phyloP scores from a whole-genome alignment of 495 filamentous ascomycete species.

The Thermothielavioides terrestris region DNA sequence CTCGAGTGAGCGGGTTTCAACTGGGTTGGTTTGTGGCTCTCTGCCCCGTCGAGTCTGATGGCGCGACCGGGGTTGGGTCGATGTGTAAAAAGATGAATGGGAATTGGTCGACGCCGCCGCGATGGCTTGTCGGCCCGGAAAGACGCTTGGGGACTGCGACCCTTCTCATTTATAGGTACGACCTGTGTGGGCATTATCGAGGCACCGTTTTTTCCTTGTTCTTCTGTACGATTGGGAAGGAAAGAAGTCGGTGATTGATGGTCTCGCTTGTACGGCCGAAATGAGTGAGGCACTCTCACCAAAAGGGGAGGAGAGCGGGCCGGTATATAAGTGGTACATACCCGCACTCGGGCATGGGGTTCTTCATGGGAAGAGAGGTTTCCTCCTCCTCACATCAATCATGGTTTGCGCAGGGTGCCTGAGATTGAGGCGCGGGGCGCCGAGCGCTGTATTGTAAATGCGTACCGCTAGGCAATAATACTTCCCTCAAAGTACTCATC shows the following conservation, averaged over 20 bases:
- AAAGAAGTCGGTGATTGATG: neutral
- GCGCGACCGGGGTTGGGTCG: neutral
- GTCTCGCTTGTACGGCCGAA: neutral
- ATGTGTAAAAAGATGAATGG: neutral
- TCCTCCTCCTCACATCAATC: neutral
- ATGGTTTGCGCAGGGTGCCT: conserved; percentile 3
- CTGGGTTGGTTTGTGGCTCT: neutral
- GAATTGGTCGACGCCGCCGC: too few species aligned
- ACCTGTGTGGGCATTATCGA: too few species aligned
- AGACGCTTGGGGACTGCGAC: too few species aligned
- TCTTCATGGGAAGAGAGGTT: neutral
- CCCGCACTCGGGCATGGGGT: neutral
- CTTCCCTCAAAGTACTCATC: conserved; percentile 11
- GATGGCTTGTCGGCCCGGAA: too few species aligned
- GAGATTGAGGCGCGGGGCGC: neutral
- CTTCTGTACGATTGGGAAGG: neutral
- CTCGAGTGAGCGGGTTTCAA: neutral
- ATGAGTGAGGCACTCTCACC: too few species aligned
- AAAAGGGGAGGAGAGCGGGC: neutral
- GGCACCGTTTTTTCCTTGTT: neutral
- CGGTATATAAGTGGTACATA: neutral
- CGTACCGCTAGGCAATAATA: conserved; percentile 11
- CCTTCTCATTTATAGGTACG: too few species aligned
- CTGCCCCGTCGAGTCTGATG: neutral
- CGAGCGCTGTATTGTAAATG: conserved; percentile 5